These are phyloP conservation scores for Pseudoturritis turrita DNA, from an alignment of 345 rosid species.

Conservation along the genomic window DNA sequence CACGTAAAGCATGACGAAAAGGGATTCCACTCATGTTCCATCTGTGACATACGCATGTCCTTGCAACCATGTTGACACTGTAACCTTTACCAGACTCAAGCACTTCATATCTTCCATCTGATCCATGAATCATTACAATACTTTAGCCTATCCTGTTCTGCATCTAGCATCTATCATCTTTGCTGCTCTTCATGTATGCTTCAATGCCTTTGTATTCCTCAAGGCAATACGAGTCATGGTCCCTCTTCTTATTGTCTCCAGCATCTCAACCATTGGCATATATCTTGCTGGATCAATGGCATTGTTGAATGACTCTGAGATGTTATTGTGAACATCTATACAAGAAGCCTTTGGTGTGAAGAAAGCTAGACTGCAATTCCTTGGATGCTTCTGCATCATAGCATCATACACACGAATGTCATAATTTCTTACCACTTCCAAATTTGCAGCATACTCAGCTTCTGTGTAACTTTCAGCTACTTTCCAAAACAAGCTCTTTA, in stretches of 20 bases:
- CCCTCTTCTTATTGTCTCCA: neutral
- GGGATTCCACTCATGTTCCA: neutral
- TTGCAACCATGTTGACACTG: neutral
- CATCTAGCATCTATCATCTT: neutral
- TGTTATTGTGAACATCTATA: conserved; percentile 4
- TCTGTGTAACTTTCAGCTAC: neutral
- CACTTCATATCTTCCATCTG: neutral
- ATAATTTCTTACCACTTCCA: neutral
- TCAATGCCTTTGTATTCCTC: neutral
- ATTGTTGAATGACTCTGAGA: neutral
- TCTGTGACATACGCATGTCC: neutral
- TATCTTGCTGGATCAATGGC: neutral
- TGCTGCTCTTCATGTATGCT: neutral
- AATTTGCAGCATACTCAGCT: neutral
- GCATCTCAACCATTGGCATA: neutral
- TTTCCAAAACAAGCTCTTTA: neutral
- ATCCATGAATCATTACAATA: neutral
- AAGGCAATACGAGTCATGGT: neutral
- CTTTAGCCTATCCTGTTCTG: neutral
- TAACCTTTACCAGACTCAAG: neutral
- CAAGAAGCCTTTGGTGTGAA: neutral
- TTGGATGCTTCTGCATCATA: neutral
- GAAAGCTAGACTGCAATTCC: neutral
- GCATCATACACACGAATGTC: neutral
- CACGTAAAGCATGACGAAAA: neutral